phyloP scores from a whole-genome alignment of 176 grass and related monocot species.

The Avena atlantica region DNA sequence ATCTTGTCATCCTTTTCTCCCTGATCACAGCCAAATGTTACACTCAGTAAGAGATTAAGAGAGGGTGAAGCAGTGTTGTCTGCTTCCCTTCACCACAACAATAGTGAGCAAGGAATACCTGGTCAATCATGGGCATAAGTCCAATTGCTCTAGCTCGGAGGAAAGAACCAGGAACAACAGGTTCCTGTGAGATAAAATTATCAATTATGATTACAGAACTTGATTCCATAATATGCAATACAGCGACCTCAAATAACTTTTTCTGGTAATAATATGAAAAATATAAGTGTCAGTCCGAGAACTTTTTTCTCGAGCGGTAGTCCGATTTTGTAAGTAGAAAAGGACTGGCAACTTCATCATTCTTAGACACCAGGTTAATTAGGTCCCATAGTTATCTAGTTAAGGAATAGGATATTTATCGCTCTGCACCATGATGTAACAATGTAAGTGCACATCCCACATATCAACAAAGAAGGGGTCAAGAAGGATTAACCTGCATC shows the following conservation, averaged over 20 bases:
- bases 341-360: neutral
- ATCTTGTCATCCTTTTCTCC: slow-evolving; percentile 81
- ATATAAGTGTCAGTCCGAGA: neutral
- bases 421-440: neutral
- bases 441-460: neutral
- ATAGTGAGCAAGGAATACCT: slow-evolving; percentile 43
- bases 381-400: neutral
- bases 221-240: neutral
- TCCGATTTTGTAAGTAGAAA: neutral
- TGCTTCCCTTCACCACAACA: neutral
- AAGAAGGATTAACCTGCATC: slow-evolving; percentile 58
- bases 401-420: neutral
- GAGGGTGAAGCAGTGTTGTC: neutral
- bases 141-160: slow-evolving; percentile 71
- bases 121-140: slow-evolving; percentile 86
- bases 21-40: slow-evolving; percentile 20
- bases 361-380: neutral
- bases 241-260: neutral
- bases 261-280: neutral
- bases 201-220: slow-evolving; percentile 1
- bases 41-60: slow-evolving; percentile 24
- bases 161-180: slow-evolving; percentile 68
- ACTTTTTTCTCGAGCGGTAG: too few species aligned
- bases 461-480: neutral
- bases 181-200: slow-evolving; percentile 47